Base-by-base conservation (phyloP, 345 rosid species). In the Triadica sebifera region DNA sequence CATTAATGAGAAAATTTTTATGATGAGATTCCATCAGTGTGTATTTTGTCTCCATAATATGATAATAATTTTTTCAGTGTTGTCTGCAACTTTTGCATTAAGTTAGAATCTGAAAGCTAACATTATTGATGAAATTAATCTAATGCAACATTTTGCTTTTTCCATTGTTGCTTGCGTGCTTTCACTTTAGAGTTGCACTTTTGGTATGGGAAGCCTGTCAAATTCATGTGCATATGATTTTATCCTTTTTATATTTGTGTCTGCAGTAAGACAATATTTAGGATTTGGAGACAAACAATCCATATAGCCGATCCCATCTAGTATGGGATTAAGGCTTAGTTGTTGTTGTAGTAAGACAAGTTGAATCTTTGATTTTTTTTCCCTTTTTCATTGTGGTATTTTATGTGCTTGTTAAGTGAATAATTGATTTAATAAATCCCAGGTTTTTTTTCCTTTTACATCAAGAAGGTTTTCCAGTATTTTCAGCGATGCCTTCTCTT, bases 401-500 rank as follows among this genome's bases (percentile, higher is more conserved):
- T 55, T 5, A 19, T 38, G 1, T 69, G 5, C 34, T 53, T 34
- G 52, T 39, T 24, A 20, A 65, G 15, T 47, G 29, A 45, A 39
- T 65, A 10, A 5, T 45, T 39, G 39, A 45, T 65, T 55, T 65
- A 3, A 10, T 52, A 9, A 4, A 16, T 63, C 24, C 56, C 65
- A 68, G 72, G 61, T 29, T 29, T 29, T 29, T 29, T 1, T 29
- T 67, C 25, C 46, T 12, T 57, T 57, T 22, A 57, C 22, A n/a
- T 57, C 37, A 46, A 65, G 60, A 55, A 52, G 81, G 56, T 39
- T 67, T 69, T 34, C 25, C 47, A 38, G 70, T 24, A 64, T 45
- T 62, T 62, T 45, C 74, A 24, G 66, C 81, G 63, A 94, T 94
- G 98, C 87, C 93, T 84, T 92, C 95, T 80, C 97, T 91, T 68